Conservation (phyloP, 192 early-diverging fungal genomes). For the Linnemannia hyalina region DNA sequence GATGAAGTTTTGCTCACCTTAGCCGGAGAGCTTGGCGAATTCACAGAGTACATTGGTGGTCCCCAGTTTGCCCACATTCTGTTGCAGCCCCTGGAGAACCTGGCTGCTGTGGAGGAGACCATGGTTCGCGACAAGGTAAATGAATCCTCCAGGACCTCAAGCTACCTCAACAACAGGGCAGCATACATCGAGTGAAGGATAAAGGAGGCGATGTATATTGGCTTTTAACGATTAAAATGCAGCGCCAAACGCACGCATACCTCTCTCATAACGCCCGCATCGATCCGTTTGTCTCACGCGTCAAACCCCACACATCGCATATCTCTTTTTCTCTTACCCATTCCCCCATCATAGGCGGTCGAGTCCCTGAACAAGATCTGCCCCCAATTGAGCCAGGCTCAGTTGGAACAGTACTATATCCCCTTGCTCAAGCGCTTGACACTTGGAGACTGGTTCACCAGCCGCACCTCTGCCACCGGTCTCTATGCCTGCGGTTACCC, state of each 20-base stretch:
- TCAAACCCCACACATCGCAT: neutral
- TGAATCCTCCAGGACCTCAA: neutral
- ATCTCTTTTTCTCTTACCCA: neutral
- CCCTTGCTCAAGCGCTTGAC: slow-evolving; percentile 93
- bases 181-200: neutral
- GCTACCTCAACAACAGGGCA: neutral
- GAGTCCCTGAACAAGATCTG: slow-evolving; percentile 92
- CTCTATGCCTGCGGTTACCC: slow-evolving; percentile 91
- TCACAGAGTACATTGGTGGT: slow-evolving; percentile 95
- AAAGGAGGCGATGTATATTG: neutral
- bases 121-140: slow-evolving; percentile 97
- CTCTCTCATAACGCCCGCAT: neutral
- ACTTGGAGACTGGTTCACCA: slow-evolving; percentile 98
- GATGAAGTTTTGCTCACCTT: slow-evolving; percentile 96
- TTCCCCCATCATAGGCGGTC: slow-evolving; percentile 80
- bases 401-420: slow-evolving; percentile 91
- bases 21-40: slow-evolving; percentile 94
- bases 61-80: slow-evolving; percentile 87
- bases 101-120: slow-evolving; percentile 98
- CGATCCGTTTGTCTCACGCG: slow-evolving; percentile 5
- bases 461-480: slow-evolving; percentile 92
- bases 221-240: neutral
- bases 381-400: slow-evolving; percentile 76
- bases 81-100: slow-evolving; percentile 92
- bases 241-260: neutral